phyloP scores from a whole-genome alignment of 768 basidiomycete genomes.

The Leccinum disarticulatum region DNA sequence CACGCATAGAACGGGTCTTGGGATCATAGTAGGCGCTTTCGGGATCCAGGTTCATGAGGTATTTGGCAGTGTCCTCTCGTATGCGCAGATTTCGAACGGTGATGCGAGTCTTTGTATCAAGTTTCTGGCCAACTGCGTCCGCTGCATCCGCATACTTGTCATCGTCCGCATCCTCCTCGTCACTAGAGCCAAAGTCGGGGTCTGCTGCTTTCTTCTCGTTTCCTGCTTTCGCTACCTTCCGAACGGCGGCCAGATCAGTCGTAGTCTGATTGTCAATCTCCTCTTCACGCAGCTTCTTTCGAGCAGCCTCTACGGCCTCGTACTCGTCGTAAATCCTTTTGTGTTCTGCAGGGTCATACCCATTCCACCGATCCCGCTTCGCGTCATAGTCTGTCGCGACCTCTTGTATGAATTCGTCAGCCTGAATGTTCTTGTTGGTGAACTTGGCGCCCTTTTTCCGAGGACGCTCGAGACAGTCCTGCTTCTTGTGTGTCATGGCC shows the following conservation, averaged over 20 bases:
- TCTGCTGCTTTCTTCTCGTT: constrained; percentile 70
- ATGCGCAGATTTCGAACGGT: constrained; percentile 98
- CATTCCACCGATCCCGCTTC: constrained; percentile 98
- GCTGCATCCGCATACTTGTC: constrained; percentile 99
- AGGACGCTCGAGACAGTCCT: constrained; percentile 95
- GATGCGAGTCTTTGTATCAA: constrained; percentile 97
- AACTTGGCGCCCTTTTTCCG: constrained; percentile 95
- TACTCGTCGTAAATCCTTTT: constrained; percentile 91
- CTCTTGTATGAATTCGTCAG: constrained; percentile 89
- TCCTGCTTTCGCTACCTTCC: constrained; percentile 93
- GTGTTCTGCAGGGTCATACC: constrained; percentile 90
- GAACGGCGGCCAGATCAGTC: constrained; percentile 85
- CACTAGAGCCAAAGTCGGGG: constrained; percentile 94
- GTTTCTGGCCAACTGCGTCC: constrained; percentile 95
- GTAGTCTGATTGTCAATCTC: constrained; percentile 98
- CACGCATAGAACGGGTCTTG: constrained; percentile 99
- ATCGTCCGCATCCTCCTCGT: constrained; percentile 94
- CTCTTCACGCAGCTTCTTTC: constrained; percentile 90
- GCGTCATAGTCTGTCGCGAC: constrained; percentile 80
- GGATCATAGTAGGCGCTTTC: constrained; percentile 98
- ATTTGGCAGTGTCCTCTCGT: constrained; percentile 98
- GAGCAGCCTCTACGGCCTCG: constrained; percentile 84
- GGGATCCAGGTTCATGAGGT: constrained; percentile 93
- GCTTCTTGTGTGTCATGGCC: constrained; percentile 87
- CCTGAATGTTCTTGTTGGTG: constrained; percentile 84